Percentiles rank a stretch among this genome's conserved stretches.
Conservation (phyloP, 306 rosid species). For the Astragalus glycyphyllos region DNA sequence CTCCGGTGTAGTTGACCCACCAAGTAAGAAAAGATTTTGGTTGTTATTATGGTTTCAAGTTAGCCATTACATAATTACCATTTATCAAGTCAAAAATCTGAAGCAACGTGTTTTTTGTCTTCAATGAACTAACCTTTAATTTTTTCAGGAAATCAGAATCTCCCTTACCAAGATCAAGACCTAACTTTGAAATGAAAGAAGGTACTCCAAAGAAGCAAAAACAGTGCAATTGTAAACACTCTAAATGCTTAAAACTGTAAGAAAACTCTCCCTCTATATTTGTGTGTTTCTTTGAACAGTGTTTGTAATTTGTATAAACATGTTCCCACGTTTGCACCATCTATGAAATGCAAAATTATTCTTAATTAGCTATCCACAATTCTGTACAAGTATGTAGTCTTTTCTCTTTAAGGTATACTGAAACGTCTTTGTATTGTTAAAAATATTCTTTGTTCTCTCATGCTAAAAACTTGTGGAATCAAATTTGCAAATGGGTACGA, state of each 20-base stretch:
- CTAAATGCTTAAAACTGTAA: constrained; percentile 96
- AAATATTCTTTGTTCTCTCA: not conserved
- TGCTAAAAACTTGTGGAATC: not conserved
- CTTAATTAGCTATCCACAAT: constrained; percentile 23
- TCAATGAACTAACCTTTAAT: constrained; percentile 40
- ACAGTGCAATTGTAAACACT: constrained; percentile 97
- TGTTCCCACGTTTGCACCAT: constrained; percentile 13
- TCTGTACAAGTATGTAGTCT: constrained; percentile 26
- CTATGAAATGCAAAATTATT: constrained; percentile 32
- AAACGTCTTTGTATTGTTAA: constrained; percentile 14
- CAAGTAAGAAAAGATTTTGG: constrained; percentile 8
- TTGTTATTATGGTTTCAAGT: constrained; percentile 11
- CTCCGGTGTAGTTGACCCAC: not conserved
- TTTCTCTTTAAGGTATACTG: constrained; percentile 32
- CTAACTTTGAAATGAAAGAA: constrained; percentile 74
- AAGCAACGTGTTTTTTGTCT: constrained; percentile 38
- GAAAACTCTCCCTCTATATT: constrained; percentile 44
- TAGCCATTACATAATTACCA: not conserved
- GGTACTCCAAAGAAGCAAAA: constrained; percentile 94
- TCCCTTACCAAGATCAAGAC: constrained; percentile 80
- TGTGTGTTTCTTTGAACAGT: constrained; percentile 12
- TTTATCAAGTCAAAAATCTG: constrained; percentile 3
- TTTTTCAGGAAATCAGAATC: constrained; percentile 89
- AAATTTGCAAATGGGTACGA: not conserved
- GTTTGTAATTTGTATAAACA: not conserved